Base-by-base conservation (phyloP, 2,329 filamentous ascomycete genomes). In the Waltergamsia citrina region DNA sequence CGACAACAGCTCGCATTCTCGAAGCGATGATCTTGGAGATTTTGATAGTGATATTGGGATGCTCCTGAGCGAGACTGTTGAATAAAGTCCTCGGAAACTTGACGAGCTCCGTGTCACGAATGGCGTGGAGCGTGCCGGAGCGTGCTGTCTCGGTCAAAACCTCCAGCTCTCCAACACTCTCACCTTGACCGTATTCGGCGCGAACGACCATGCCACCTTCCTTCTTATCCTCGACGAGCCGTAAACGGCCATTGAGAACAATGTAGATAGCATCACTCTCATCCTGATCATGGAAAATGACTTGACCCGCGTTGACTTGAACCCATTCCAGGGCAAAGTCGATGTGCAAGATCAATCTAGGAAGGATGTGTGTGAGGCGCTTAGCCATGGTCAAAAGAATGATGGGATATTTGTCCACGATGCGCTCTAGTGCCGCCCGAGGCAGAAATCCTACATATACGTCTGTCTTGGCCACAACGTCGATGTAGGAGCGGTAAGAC, bases 181-280 rank as follows among this genome's bases (percentile, higher is more conserved):
- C 93, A 7, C 93, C 93, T 58, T 98, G 92, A 4, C 92, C 92
- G 49, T 83, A 96, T 54, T 98, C 93, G 10, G 86, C 90, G 33
- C 86, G 74, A 10, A 94, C 87, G 29, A 80, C 82, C 62, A 94
- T 81, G 3, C 81, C 82, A 1, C 86, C 86, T 42, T 85, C 81
- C 30, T 82, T 77, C 11, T 77, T 77, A 46, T 95, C 88, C 39
- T 87, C 73, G 1, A 98, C 83, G 0, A 90, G 74, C 36, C 93
- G 74, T 14, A 98, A 60, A 12, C 92, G 83, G 8, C 92, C 92
- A 46, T 98, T 98, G 12, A 98, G 71, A 2, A 98, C 92, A 40
- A 98, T 88, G 49, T 96, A 98, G 26, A 98, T 98, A 2, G 93
- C 90, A 56, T 98, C 92, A 48, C 92, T 98, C 44, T 96, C 92